Base-by-base conservation (phyloP, 768 basidiomycete genomes). In the Suillus subluteus region DNA sequence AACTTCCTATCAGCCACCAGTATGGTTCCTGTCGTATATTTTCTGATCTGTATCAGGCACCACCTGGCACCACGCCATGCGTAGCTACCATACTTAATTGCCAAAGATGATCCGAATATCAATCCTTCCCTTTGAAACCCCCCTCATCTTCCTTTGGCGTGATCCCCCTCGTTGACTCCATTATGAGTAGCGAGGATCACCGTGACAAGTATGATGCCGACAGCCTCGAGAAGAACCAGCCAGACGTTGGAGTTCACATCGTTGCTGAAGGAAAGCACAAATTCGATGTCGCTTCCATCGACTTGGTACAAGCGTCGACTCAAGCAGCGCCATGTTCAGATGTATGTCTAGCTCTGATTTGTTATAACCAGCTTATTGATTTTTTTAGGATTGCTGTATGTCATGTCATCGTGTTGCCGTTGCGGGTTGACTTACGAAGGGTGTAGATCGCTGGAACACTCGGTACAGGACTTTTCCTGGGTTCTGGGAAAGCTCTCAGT, bases 311-410 rank as follows among this genome's bases (percentile, higher is more conserved):
- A n/a, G 71, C 85, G 91, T 37, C 84, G 85, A 44, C 83, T 92
- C 44, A 87, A 91, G 77, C 90, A 91, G 76, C 86, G 91, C 38
- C 91, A 92, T 86, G 87, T 91, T 16, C 91, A 92, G 74, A 92
- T 92, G 91, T 88, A 72, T 63, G 85, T 78, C 65, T 43, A 58
- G 30, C 56, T 52, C 30, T 55, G 0, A 30, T 40, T 55, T 61
- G 23, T 30, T 11, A n/a, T 66, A 26, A 26, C n/a, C 11, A 13
- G 8, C 18, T 55, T 9, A 65, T 37, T 46, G 43, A 63, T 59
- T 30, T 66, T 41, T 26, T 43, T 54, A 87, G 86, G 87, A 90
- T 90, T 76, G 89, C 89, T 67, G 89, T 90, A 69, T 75, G 86
- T 73, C 62, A 26, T 63, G 26, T 58, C 62, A 64, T 37, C 3